phyloP scores from a whole-genome alignment of 2,329 filamentous ascomycete species.

The Trichoderma aggressivum region DNA sequence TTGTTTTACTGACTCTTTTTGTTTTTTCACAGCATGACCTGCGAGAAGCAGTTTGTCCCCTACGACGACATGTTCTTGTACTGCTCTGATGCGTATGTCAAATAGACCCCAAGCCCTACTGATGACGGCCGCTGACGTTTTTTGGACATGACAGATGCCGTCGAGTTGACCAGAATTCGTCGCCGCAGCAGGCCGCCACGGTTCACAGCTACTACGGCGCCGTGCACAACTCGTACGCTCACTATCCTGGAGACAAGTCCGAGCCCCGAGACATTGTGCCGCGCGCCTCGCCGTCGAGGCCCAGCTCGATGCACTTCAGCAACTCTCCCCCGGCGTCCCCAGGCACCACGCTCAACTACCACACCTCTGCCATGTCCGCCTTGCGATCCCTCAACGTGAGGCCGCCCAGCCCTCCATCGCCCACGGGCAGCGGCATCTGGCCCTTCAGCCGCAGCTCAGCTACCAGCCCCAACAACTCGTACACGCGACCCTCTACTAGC shows the following conservation, averaged over 20 bases:
- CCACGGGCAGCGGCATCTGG: conserved; percentile 49
- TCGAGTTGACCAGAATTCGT: conserved; percentile 47
- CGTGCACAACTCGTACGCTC: conserved; percentile 37
- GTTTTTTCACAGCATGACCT: conserved; percentile 54
- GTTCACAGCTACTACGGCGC: conserved; percentile 31
- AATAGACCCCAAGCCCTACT: not conserved
- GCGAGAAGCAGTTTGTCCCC: conserved; percentile 63
- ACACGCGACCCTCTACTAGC: conserved; percentile 39
- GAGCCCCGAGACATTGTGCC: conserved; percentile 62
- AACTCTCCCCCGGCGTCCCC: conserved; percentile 51
- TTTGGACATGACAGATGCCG: conserved; percentile 44
- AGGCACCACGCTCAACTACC: conserved; percentile 36
- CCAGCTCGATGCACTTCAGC: conserved; percentile 51
- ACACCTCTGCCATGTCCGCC: conserved; percentile 53
- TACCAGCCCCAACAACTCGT: conserved; percentile 51
- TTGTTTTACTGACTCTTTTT: conserved; percentile 24
- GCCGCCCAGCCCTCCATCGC: conserved; percentile 54
- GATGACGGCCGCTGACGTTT: conserved; percentile 23
- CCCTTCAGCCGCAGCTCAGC: conserved; percentile 51
- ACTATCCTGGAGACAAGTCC: conserved; percentile 44
- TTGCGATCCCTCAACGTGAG: conserved; percentile 53
- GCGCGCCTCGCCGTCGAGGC: conserved; percentile 60
- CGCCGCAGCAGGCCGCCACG: conserved; percentile 27
- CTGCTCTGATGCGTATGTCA: conserved; percentile 60
- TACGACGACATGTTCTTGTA: conserved; percentile 57